Conservation (phyloP, 345 rosid genomes). For the Angophora floribunda region DNA sequence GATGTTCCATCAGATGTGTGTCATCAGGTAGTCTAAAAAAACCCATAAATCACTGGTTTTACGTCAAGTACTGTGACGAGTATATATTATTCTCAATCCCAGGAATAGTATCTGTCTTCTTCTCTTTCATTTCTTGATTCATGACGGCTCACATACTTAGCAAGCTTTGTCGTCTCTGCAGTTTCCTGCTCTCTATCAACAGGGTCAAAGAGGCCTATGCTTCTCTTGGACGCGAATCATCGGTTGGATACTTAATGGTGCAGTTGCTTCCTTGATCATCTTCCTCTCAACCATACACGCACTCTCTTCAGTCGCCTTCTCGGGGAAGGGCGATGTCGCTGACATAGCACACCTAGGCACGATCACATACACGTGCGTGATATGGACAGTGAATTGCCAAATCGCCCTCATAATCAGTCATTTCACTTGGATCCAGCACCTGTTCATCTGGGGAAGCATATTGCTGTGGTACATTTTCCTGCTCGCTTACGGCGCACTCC, state of each 20-base stretch:
- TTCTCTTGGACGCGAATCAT: constrained; percentile 61
- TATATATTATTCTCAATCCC: neutral
- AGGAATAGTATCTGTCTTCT: neutral
- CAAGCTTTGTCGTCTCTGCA: constrained; percentile 2
- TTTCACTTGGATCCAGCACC: constrained; percentile 77
- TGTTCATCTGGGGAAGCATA: constrained; percentile 72
- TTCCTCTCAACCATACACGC: constrained; percentile 30
- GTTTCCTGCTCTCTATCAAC: constrained; percentile 79
- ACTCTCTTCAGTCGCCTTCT: constrained; percentile 33
- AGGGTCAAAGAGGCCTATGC: constrained; percentile 60
- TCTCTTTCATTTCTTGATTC: neutral
- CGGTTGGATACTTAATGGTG: constrained; percentile 67
- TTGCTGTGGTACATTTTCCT: constrained; percentile 55
- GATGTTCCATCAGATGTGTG: constrained; percentile 75
- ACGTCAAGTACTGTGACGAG: neutral
- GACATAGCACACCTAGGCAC: constrained; percentile 46
- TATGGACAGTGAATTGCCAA: constrained; percentile 69
- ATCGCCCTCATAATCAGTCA: constrained; percentile 59
- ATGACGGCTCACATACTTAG: neutral
- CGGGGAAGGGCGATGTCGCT: constrained; percentile 23
- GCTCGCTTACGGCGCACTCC: constrained; percentile 26
- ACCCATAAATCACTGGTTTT: neutral
- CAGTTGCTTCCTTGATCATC: constrained; percentile 40
- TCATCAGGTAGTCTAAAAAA: constrained; percentile 36
- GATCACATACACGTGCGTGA: constrained; percentile 42